phyloP scores from a whole-genome alignment of 495 filamentous ascomycete genomes.

The Annulohypoxylon bovei region DNA sequence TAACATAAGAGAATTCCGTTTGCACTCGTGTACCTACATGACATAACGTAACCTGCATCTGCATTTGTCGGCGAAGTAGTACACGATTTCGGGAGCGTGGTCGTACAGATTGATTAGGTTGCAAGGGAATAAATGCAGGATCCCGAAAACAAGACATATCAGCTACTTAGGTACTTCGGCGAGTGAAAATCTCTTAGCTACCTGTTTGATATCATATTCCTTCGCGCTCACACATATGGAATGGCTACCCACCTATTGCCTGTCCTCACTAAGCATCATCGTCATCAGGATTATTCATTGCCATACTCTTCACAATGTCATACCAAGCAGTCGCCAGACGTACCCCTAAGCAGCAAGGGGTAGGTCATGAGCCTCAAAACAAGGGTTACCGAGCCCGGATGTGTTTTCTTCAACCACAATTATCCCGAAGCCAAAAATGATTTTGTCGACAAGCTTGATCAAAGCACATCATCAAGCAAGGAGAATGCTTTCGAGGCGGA shows the following conservation, averaged over 20 bases:
- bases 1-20: not conserved
- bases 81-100: not conserved
- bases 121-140: too few species aligned
- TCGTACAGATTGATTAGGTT: too few species aligned
- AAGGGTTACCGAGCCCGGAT: too few species aligned
- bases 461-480: conserved; percentile 61
- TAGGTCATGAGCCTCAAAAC: too few species aligned
- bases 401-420: conserved; percentile 75
- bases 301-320: conserved; percentile 15
- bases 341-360: too few species aligned
- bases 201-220: not conserved
- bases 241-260: not conserved
- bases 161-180: not conserved
- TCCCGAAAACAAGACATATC: too few species aligned
- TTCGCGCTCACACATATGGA: not conserved
- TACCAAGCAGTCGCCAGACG: not conserved
- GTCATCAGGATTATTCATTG: not conserved
- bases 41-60: not conserved
- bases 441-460: conserved; percentile 63
- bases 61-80: not conserved
- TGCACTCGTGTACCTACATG: conserved; percentile 15
- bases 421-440: conserved; percentile 59
- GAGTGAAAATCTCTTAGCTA: not conserved
- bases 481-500: conserved; percentile 74
- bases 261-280: not conserved